A percentile compares a stretch with the other conserved stretches of the same genome.
Evolutionary conservation across 768 basidiomycete species (phyloP).

Genomic region (Vishniacozyma victoriae): DNA sequence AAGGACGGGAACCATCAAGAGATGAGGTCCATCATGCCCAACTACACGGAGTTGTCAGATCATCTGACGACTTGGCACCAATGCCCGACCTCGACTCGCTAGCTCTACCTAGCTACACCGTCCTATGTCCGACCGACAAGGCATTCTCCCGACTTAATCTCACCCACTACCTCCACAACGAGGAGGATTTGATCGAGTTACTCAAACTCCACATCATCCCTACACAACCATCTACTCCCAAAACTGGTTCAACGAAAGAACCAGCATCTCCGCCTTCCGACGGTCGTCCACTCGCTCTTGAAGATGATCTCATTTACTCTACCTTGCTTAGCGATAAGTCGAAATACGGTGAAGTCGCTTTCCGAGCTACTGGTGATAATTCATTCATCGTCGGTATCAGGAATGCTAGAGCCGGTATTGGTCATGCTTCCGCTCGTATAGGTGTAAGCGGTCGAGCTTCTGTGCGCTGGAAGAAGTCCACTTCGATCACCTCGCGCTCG

Average conservation of each 20-base stretch:
- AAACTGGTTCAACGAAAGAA: slow-evolving; percentile 3
- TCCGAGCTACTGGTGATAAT: slow-evolving; percentile 53
- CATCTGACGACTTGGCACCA: neutral
- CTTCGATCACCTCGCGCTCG: neutral
- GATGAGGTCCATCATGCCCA: slow-evolving; percentile 20
- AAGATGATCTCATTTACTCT: slow-evolving; percentile 64
- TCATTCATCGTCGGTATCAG: slow-evolving; percentile 50
- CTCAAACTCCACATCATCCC: slow-evolving; percentile 49
- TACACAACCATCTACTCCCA: slow-evolving; percentile 12
- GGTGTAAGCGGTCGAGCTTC: slow-evolving; percentile 49
- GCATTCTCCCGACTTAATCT: slow-evolving; percentile 85
- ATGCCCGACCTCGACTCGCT: slow-evolving; percentile 14
- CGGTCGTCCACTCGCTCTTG: slow-evolving; percentile 66
- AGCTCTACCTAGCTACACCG: slow-evolving; percentile 60
- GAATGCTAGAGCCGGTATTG: slow-evolving; percentile 47
- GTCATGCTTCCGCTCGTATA: slow-evolving; percentile 48
- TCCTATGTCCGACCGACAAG: slow-evolving; percentile 85
- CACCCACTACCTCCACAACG: slow-evolving; percentile 51
- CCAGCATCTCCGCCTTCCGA: slow-evolving; percentile 49
- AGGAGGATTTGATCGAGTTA: slow-evolving; percentile 39
- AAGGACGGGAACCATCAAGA: slow-evolving; percentile 54
- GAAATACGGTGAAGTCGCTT: slow-evolving; percentile 75
- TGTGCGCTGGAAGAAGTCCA: slow-evolving; percentile 51
- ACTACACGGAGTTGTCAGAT: slow-evolving; percentile 13
- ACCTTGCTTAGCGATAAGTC: slow-evolving; percentile 58